Percentiles rank a stretch among this genome's conserved stretches.
phyloP scores from a whole-genome alignment of 192 early-diverging fungal species.

The Diversispora epigaea region DNA sequence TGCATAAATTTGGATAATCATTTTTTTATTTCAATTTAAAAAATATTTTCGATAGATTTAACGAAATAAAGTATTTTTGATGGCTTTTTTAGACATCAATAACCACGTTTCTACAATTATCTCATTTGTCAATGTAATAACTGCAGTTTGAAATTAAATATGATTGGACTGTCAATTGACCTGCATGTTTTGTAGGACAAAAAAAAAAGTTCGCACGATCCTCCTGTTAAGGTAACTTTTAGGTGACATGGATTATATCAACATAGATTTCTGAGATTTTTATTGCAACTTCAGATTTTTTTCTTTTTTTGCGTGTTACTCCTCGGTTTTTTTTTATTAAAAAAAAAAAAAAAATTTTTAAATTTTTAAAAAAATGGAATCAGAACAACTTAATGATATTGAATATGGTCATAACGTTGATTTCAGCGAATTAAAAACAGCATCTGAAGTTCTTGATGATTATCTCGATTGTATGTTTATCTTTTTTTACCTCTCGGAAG shows the following conservation, averaged over 20 bases:
- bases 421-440: background rate
- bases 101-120: background rate
- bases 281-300: background rate
- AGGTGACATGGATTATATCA: background rate
- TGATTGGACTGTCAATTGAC: background rate
- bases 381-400: background rate
- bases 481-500: background rate
- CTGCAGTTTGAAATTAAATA: background rate
- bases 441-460: slow-evolving; percentile 12
- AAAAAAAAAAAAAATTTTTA: background rate
- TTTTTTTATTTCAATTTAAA: no score
- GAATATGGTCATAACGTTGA: background rate
- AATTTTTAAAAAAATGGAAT: slow-evolving; percentile 8
- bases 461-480: slow-evolving; percentile 17
- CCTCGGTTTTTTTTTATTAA: background rate
- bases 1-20: no score
- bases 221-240: slow-evolving; percentile 4
- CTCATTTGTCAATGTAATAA: background rate
- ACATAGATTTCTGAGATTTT: background rate
- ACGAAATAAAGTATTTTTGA: no score
- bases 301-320: background rate
- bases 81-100: no score
- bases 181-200: background rate
- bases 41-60: no score
- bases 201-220: slow-evolving; percentile 12